phyloP scores from a whole-genome alignment of 1,284 basidiomycete genomes.

The Cutaneotrichosporon cyanovorans region DNA sequence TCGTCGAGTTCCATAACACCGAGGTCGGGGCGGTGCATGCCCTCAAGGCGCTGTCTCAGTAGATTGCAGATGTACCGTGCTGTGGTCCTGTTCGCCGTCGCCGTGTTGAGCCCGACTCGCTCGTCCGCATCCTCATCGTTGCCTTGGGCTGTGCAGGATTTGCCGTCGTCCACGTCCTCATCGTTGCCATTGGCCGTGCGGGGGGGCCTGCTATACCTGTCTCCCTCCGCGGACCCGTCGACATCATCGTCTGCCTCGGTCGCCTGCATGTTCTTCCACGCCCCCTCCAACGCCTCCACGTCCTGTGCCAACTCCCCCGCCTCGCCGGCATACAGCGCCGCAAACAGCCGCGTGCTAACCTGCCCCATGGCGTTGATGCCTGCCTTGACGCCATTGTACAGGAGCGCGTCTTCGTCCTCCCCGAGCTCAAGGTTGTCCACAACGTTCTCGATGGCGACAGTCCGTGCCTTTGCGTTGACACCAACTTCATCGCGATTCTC shows the following conservation, averaged over 20 bases:
- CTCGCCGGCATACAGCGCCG: slow-evolving; percentile 4
- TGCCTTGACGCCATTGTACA: slow-evolving; percentile 3
- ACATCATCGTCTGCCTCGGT: too few relatives aligned
- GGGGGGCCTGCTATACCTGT: too few relatives aligned
- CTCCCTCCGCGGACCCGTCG: too few relatives aligned
- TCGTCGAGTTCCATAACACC: slow-evolving; percentile 23
- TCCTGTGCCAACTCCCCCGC: background rate
- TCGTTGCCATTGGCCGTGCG: too few relatives aligned
- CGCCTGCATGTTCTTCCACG: slow-evolving; percentile 4
- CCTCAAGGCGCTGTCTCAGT: slow-evolving; percentile 12
- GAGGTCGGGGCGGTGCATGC: slow-evolving; percentile 17
- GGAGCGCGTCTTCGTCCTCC: slow-evolving; percentile 6
- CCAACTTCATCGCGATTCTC: too few relatives aligned
- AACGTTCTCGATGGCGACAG: too few relatives aligned
- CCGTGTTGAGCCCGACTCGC: background rate
- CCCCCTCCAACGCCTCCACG: slow-evolving; percentile 7
- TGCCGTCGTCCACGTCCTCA: too few relatives aligned
- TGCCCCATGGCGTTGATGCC: slow-evolving; percentile 20
- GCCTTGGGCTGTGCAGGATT: too few relatives aligned
- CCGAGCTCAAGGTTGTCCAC: background rate
- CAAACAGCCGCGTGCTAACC: slow-evolving; percentile 19
- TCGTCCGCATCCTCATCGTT: too few relatives aligned
- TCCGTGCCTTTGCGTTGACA: too few relatives aligned
- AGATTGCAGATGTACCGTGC: slow-evolving; percentile 1
- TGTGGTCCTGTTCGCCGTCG: background rate